Base-by-base conservation (phyloP, 768 basidiomycete genomes). In the Gyrodon lividus region DNA sequence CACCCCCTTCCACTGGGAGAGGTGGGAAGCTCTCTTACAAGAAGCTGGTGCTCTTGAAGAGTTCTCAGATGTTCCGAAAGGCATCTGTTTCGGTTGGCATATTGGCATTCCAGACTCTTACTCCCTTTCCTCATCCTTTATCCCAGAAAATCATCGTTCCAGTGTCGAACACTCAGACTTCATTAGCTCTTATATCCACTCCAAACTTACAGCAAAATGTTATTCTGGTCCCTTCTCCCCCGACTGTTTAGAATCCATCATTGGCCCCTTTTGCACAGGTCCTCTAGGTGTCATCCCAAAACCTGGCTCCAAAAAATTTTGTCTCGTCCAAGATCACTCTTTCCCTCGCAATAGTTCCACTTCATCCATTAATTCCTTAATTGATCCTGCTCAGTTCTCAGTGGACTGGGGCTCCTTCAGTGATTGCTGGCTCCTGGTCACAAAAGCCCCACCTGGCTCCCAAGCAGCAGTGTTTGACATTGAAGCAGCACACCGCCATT, bases 201-300 rank as follows among this genome's bases (percentile, higher is more conserved):
- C 42, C 31, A 68, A 76, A 52, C 62, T 68, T 10, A 57, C 55
- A 0, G 63, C 69, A 14, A 66, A 69, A 12, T 65, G 70, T 22
- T 74, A 74, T 50, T 68, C 74, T 0, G 20, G 35, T 0, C 53
- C 63, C 1, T 75, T 63, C 57, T 43, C 50, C 0, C 69, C 61
- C 22, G 49, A 44, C 7, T 45, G 52, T 17, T 52, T 71, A n/a
- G 63, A 72, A 43, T 10, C 46, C 2, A 8, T 69, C 22, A 76
- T 78, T 30, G 74, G 77, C 2, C 68, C 67, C 0, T 78, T 78
- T 43, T 55, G 58, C 1, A 69, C 75, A 0, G 73, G 73, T 0
- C 78, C 76, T 0, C 59, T 78, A 0, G 70, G 70, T 0, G 56
- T 74, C 3, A 66, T 77, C 0, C 72, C 71, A 2, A 78, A 77